These are phyloP conservation scores for Pseudozyma sp. DNA, from an alignment of 1,284 basidiomycete genomes.

Conservation along the genomic window DNA sequence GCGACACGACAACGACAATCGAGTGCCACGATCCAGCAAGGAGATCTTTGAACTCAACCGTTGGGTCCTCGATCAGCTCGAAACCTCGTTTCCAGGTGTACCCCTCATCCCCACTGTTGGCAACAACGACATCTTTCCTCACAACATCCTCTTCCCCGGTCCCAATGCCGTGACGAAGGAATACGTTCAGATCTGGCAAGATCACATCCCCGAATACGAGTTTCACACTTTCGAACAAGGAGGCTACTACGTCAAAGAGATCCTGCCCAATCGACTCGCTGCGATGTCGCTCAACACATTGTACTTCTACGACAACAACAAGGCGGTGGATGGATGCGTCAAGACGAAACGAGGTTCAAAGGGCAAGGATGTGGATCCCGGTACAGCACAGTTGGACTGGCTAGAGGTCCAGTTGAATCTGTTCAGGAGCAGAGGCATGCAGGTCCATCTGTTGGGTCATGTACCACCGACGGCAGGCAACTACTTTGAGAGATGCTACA, in stretches of 20 bases:
- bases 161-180: conserved; percentile 83
- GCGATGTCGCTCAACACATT: conserved; percentile 90
- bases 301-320: conserved; percentile 92
- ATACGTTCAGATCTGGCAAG: conserved; percentile 78
- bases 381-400: conserved; percentile 76
- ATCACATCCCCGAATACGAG: conserved; percentile 84
- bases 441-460: conserved; percentile 74
- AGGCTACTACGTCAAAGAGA: conserved; percentile 85
- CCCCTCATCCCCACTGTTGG: conserved; percentile 87
- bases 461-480: conserved; percentile 83
- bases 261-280: conserved; percentile 80
- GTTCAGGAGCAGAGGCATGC: conserved; percentile 81
- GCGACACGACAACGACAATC: conserved; percentile 87
- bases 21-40: conserved; percentile 79
- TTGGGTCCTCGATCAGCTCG: conserved; percentile 78
- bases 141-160: conserved; percentile 73
- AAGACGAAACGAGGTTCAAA: conserved; percentile 29
- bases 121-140: conserved; percentile 70
- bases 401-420: conserved; percentile 83
- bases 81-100: conserved; percentile 79
- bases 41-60: conserved; percentile 86
- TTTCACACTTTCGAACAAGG: conserved; percentile 74
- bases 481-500: conserved; percentile 86
- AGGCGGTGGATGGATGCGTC: conserved; percentile 74
- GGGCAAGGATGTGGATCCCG: conserved; percentile 45